Evolutionary conservation across 225 moss, liverwort and hornwort genomes (phyloP), one percentile per base, ranked within the genome.

Genomic region (Ulota crispa): DNA sequence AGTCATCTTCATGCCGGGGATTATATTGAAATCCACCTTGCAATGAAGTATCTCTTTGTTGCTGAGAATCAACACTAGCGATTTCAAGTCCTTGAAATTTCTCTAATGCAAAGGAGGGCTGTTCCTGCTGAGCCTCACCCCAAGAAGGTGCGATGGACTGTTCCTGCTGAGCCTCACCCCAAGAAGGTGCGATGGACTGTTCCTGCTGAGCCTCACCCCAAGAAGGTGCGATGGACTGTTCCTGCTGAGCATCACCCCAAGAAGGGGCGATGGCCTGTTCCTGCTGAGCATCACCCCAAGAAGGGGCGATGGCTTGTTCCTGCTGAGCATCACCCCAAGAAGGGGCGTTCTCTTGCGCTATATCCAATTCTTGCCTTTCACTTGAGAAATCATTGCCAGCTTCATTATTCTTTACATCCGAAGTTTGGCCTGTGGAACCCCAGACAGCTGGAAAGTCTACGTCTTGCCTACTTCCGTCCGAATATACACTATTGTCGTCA

Each of bases 261-360:
- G 88, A 77, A 69, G 88, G 84, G n/a, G 81, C 88, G 36, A 91
- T 71, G 71, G 57, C 7, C 39, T 70, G 77, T 68, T 86, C 80
- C 68, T 82, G 77, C 85, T 83, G 88, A 66, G 39, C 72, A 50
- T 88, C 86, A 52, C 65, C 86, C 42, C 88, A 83, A 79, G 87
- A 77, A 68, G 90, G 83, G n/a, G 83, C 88, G 30, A 91, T 71
- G 72, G 59, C 7, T 27, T 70, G 78, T 69, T 86, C 80, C 69
- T 83, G 73, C 85, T 84, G 88, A 62, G 39, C 68, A 50, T 88
- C 86, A 53, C 66, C 86, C 42, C 88, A 83, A 82, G 87, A 77
- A 68, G 90, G 84, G n/a, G 85, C 88, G 30, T 88, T 71, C 43
- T 39, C 81, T 80, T 91, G 90, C 74, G 55, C 80, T 77, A 84